Evolutionary conservation across 257 asterid genomes (phyloP).

Genomic region (Nicotiana tomentosiformis): DNA sequence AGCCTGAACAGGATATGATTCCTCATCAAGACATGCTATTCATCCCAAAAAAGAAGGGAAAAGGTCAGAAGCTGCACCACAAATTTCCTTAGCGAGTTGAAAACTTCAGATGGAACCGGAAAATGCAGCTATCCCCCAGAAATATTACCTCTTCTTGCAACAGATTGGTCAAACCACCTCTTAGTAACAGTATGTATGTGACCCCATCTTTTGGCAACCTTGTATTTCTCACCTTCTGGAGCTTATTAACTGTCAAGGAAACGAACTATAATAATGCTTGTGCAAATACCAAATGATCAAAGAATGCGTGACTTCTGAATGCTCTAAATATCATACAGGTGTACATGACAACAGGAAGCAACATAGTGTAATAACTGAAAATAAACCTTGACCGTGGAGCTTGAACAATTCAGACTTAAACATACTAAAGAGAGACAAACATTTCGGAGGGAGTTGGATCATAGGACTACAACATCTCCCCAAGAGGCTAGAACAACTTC

Average conservation of each 20-base stretch:
- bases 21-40: conserved; percentile 85
- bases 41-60: conserved; percentile 22
- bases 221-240: conserved; percentile 91
- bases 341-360: conserved; percentile 6
- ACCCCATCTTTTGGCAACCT: conserved; percentile 92
- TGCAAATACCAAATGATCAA: conserved; percentile 4
- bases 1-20: conserved; percentile 71
- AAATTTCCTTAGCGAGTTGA: not conserved
- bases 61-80: conserved; percentile 27
- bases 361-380: not conserved
- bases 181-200: conserved; percentile 47
- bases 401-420: not conserved
- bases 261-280: conserved; percentile 9
- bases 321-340: not conserved
- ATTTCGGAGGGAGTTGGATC: not conserved
- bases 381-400: not conserved
- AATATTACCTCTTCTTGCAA: conserved; percentile 76
- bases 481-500: not conserved
- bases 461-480: conserved; percentile 4
- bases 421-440: not conserved
- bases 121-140: conserved; percentile 19
- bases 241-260: conserved; percentile 64
- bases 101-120: conserved; percentile 3
- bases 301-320: conserved; percentile 2
- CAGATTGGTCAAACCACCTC: conserved; percentile 89